phyloP scores from a whole-genome alignment of 2,329 filamentous ascomycete genomes.

The Aureobasidium sp. region DNA sequence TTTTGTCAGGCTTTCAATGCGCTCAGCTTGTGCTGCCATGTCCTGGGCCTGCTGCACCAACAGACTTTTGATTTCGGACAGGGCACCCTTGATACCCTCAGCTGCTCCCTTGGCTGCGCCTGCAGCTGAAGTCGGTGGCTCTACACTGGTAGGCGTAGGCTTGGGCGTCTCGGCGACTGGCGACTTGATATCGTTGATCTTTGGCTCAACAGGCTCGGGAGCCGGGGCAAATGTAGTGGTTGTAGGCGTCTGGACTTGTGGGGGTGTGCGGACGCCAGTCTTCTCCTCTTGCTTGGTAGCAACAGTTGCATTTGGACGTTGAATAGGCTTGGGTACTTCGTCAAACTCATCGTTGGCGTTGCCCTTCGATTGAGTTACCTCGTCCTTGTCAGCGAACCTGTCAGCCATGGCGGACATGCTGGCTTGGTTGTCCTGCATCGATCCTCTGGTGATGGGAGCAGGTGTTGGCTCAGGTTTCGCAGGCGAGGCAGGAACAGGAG shows the following conservation, averaged over 20 bases:
- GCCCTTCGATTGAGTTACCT: conserved; percentile 48
- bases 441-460: conserved; percentile 38
- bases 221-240: conserved; percentile 21
- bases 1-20: conserved; percentile 67
- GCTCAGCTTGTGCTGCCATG: conserved; percentile 52
- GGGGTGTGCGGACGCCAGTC: conserved; percentile 25
- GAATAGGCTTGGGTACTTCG: conserved; percentile 67
- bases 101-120: conserved; percentile 36
- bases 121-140: conserved; percentile 12
- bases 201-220: conserved; percentile 17
- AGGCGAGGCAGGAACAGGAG: conserved; percentile 31
- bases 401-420: conserved; percentile 79
- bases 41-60: conserved; percentile 45
- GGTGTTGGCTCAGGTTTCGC: conserved; percentile 39
- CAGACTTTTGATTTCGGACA: conserved; percentile 69
- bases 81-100: conserved; percentile 53
- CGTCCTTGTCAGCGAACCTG: conserved; percentile 71
- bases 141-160: conserved; percentile 10
- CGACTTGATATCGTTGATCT: conserved; percentile 13
- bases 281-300: conserved; percentile 32
- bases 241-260: conserved; percentile 18
- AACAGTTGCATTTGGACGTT: conserved; percentile 41
- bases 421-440: conserved; percentile 72
- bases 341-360: conserved; percentile 76
- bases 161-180: conserved; percentile 10